Conservation (phyloP, 257 asterid species). For the Solanum bulbocastanum region DNA sequence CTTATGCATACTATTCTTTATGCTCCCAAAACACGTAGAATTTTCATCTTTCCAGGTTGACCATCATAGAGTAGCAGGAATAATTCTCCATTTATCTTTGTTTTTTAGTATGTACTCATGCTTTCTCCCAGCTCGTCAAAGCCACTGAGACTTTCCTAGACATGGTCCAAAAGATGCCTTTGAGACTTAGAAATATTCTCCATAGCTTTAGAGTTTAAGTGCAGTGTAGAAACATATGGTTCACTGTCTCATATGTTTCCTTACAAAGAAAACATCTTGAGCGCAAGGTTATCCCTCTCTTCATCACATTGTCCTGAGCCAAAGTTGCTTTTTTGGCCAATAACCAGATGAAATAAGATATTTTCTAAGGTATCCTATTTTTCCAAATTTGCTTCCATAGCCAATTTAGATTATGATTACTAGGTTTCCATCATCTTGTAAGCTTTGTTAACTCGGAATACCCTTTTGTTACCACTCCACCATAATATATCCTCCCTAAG, state of each 20-base stretch:
- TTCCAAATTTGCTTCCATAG: background rate
- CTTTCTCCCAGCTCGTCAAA: background rate
- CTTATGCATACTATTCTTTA: background rate
- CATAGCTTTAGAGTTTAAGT: background rate
- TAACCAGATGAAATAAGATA: background rate
- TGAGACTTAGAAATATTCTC: background rate
- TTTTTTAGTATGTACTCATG: background rate
- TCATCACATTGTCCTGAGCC: background rate
- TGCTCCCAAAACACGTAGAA: background rate
- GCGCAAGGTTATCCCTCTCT: background rate
- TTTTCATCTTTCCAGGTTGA: background rate
- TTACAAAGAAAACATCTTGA: background rate
- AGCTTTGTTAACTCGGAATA: background rate
- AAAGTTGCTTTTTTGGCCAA: background rate
- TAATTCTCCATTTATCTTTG: background rate
- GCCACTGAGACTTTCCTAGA: background rate
- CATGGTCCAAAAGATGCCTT: background rate
- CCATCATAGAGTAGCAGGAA: background rate
- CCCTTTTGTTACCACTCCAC: background rate
- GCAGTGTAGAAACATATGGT: background rate
- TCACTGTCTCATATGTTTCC: background rate
- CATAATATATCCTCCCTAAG: background rate
- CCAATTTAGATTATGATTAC: background rate
- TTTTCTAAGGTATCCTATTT: background rate
- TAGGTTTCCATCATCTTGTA: background rate